Base-by-base conservation (phyloP, 2,329 filamentous ascomycete genomes). In the Incumbomyces lentus region DNA sequence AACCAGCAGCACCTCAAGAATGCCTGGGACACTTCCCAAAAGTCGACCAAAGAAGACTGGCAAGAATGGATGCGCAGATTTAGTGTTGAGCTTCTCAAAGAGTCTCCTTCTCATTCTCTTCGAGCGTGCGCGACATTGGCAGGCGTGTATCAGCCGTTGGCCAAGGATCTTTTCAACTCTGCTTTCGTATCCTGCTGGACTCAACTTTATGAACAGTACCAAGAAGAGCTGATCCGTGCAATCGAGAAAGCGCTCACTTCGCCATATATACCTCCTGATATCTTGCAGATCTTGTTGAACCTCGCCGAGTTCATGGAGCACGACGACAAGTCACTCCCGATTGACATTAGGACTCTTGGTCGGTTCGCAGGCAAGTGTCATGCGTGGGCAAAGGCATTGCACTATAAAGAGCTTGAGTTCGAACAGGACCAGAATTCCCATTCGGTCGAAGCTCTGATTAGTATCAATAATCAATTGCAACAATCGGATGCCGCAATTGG, bases 291-390 rank as follows among this genome's bases (percentile, higher is more conserved):
- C 41, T 73, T 99, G 22, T 78, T 99, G 40, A 98, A 98, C 60
- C 75, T 99, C 42, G 92, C 92, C 17, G 92, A 99, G 62, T 99
- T 98, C 64, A 99, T 99, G 92, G 92, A 99, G 62, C 92, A 98
- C 60, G 93, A 98, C 58, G 92, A 99, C 64, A 98, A 98, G 65
- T 90, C 93, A 12, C 71, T 99, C 44, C 92, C 92, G 1, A 98
- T 99, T 52, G 93, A 99, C 61, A 95, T 99, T 53, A 76, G 92
- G 40, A 88, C 92, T 8, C 75, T 98, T 10, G 93, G 93, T 29
- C 84, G 90, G 61, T 94, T 96, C 63, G 92, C 92, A 40, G 90
- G 86, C 16, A 90, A 93, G 58, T 98, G 93, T 56, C 92, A 99
- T 64, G 93, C 92, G 3, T 98, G 94, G 62, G 92, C 92, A 30